Evolutionary conservation across 371 early-diverging fungal species (phyloP).

Genomic region (Circinella umbellata): DNA sequence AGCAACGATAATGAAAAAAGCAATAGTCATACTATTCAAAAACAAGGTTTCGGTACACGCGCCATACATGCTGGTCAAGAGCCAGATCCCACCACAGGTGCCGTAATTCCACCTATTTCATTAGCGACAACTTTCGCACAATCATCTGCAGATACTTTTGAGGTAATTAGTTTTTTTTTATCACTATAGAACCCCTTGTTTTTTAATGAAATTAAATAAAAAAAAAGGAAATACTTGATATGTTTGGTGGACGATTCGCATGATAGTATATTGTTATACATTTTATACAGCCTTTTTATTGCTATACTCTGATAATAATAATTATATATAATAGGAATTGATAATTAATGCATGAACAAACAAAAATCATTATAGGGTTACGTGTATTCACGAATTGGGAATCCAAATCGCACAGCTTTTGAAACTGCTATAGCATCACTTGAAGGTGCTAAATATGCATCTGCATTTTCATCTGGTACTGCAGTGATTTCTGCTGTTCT

Average conservation of each 20-base stretch:
- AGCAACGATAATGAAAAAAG: neutral
- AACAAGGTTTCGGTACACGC: constrained; percentile 73
- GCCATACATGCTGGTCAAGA: constrained; percentile 87
- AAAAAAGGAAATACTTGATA: too few species aligned
- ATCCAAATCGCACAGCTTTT: constrained; percentile 82
- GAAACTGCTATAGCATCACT: constrained; percentile 86
- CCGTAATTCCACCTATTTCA: constrained; percentile 89
- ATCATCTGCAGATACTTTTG: constrained; percentile 86
- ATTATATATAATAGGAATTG: too few species aligned
- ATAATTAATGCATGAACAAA: neutral
- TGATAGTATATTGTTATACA: too few species aligned
- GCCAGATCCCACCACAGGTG: constrained; percentile 75
- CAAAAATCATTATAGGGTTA: constrained; percentile 48
- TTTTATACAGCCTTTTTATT: too few species aligned
- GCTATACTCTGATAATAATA: too few species aligned
- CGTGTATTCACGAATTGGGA: constrained; percentile 88
- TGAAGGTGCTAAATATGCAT: constrained; percentile 57
- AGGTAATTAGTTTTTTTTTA: constrained; percentile 45
- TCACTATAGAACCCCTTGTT: too few species aligned
- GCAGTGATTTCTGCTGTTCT: constrained; percentile 43
- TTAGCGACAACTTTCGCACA: constrained; percentile 89
- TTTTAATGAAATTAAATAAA: too few species aligned
- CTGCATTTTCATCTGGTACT: constrained; percentile 49
- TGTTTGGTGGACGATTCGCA: too few species aligned
- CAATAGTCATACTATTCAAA: neutral